These are phyloP conservation scores for Fomitiporia mediterranea DNA, from an alignment of 1,284 basidiomycete genomes.

Conservation along the genomic window DNA sequence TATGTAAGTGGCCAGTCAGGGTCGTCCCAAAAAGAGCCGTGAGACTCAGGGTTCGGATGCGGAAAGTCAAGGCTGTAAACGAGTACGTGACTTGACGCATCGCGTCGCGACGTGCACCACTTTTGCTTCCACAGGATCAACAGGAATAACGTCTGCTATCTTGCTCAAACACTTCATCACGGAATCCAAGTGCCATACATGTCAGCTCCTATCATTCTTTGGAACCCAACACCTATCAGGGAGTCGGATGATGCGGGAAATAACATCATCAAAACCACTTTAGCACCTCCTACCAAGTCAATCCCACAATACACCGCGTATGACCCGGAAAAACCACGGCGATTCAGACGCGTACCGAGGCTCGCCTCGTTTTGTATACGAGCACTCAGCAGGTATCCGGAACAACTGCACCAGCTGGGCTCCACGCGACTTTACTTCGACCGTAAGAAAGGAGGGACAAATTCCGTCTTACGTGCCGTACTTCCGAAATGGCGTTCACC, in stretches of 20 bases:
- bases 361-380: constrained; percentile 38
- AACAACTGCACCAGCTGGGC: constrained; percentile 34
- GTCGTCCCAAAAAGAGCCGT: too few species aligned
- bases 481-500: constrained; percentile 26
- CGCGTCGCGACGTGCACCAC: constrained; percentile 13
- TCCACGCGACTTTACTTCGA: constrained; percentile 29
- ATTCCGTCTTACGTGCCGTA: constrained; percentile 36
- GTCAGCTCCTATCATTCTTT: constrained; percentile 11
- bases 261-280: constrained; percentile 31
- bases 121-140: neutral
- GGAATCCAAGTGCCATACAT: neutral
- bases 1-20: too few species aligned
- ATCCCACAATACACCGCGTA: constrained; percentile 27
- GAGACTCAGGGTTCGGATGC: neutral
- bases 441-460: constrained; percentile 21
- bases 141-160: too few species aligned
- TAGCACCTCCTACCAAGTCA: constrained; percentile 24
- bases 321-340: neutral
- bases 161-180: neutral
- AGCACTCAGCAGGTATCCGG: constrained; percentile 33
- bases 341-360: constrained; percentile 31
- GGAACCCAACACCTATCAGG: neutral
- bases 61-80: neutral
- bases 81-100: constrained; percentile 12
- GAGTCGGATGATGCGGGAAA: constrained; percentile 35